Evolutionary conservation across 2,329 filamentous ascomycete genomes (phyloP), one percentile per base, ranked within the genome.

Genomic region (Fusarium chlamydosporum): DNA sequence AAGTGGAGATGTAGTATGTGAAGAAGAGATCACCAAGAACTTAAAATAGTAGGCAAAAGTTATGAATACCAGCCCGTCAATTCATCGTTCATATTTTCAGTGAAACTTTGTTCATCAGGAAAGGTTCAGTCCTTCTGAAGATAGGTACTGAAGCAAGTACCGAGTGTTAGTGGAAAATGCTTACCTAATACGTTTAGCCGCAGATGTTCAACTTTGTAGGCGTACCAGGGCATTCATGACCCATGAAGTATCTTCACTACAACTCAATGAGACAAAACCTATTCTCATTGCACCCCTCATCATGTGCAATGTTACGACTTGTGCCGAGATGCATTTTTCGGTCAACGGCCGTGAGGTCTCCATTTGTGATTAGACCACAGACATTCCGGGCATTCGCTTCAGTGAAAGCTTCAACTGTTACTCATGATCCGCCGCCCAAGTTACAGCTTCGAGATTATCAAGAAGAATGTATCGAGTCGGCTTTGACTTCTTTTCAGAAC

Each of bases 391-490:
- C 67, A 29, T 75, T 70, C 57, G 72, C 74, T 27, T 69, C 75
- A 16, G 56, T 40, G 27, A 4, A n/a, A 29, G 70, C 74, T 26
- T 68, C 75, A 12, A 53, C 71, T 10, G 20, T 68, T 27, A 38
- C 61, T 56, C 61, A 61, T 43, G 57, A 64, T 6, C 46, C 41
- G 31, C 71, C 41, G 31, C 71, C 66, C 31, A 79, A 79, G 54
- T 67, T 95, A 55, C 85, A 85, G 57, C 88, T 97, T 41, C 91
- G 94, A 70, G 84, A 91, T 72, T 97, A 97, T 75, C 94, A 97
- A 77, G 90, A 96, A 82, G 93, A 97, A 84, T 96, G 93, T 75
- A 96, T 97, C 64, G 88, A 92, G 74, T 89, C 93, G 0, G 92
- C 97, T 4, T 80, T 97, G 2, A 80, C 84, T 3, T 88, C 93